Evolutionary conservation across 441 rosid species (phyloP).

Genomic region (Erodium moschatum): DNA sequence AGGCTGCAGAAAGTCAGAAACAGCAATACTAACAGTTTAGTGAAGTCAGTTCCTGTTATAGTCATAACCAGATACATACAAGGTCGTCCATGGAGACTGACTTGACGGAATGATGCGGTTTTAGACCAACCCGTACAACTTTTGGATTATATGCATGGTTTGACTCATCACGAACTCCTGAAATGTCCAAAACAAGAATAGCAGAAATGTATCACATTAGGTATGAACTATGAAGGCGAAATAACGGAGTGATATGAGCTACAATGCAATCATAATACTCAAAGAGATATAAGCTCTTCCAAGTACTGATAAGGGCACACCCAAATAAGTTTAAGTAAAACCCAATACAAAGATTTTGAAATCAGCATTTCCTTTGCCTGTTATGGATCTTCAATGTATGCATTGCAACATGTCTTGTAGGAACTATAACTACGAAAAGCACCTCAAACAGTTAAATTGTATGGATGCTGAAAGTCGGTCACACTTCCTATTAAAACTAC

Average conservation of each 20-base stretch:
- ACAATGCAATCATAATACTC: not conserved
- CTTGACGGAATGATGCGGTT: constrained; percentile 78
- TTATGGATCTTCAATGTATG: not conserved
- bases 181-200: constrained; percentile 1
- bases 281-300: not conserved
- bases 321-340: not conserved
- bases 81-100: constrained; percentile 82
- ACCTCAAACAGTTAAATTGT: not conserved
- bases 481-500: not conserved
- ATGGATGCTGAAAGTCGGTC: not conserved
- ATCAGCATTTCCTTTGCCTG: not conserved
- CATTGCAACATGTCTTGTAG: not conserved
- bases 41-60: not conserved
- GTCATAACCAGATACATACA: constrained; percentile 39
- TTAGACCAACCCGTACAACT: constrained; percentile 89
- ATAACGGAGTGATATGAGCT: not conserved
- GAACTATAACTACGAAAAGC: not conserved
- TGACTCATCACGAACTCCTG: constrained; percentile 83
- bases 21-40: not conserved
- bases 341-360: not conserved
- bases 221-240: not conserved
- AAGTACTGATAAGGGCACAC: not conserved
- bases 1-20: constrained; percentile 3
- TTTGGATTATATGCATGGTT: constrained; percentile 64
- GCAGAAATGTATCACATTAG: not conserved